Evolutionary conservation across 2,329 filamentous ascomycete species (phyloP), one percentile per base, ranked within the genome.

Genomic region (Botryosphaeria agaves): DNA sequence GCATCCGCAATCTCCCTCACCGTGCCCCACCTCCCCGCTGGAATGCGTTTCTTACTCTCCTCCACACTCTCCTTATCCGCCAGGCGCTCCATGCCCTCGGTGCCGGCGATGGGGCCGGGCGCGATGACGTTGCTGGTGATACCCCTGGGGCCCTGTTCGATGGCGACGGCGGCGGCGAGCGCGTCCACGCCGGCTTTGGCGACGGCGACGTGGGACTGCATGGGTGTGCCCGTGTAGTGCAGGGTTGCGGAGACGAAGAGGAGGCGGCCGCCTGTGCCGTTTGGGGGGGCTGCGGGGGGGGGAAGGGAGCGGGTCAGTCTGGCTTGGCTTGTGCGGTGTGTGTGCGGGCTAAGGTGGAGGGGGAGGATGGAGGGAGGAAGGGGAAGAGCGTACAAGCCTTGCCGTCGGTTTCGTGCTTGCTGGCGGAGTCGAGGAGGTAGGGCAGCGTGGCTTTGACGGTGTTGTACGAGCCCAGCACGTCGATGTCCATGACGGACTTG

Each of bases 401-500:
- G 2, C 69, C 65, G 40, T 77, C 71, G 12, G 66, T 65, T 37
- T 57, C 66, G 43, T 75, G 60, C 43, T 68, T 69, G 19, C 58
- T 55, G 1, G 79, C 75, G n/a, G 83, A 91, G 42, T 72, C 65
- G 8, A 83, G 56, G 3, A 98, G 69, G 45, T 92, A 68, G 0
- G 83, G 82, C 19, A 94, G 60, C 1, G 83, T 89, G 3, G 87
- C 84, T 58, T 95, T 95, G 47, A 93, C 66, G 3, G 84, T 93
- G 60, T 95, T 92, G 59, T 80, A 98, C 11, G 81, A 91, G 18
- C 89, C 89, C 20, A 95, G 55, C 3, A 93, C 77, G 50, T 95
- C 89, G 46, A 98, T 98, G 37, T 95, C 89, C 45, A 95, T 87
- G 40, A 98, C 89, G 0, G 81, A 66, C 54, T 85, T 91, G 72